Evolutionary conservation across 257 asterid genomes (phyloP).

Genomic region (Ilex aquifolium): DNA sequence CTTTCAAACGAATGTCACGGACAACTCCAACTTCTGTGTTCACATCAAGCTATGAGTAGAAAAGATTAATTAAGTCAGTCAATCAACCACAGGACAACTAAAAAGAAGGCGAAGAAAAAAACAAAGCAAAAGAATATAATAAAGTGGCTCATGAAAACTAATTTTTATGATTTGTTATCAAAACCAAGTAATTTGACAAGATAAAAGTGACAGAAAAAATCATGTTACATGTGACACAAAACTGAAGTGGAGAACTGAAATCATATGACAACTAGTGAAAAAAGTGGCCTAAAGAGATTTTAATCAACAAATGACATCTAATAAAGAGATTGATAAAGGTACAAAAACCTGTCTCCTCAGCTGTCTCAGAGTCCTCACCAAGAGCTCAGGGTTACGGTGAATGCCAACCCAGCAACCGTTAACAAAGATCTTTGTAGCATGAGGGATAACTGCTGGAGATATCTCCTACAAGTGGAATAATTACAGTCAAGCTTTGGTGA

Average conservation of each 20-base stretch:
- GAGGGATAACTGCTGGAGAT: slow-evolving; percentile 24
- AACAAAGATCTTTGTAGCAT: slow-evolving; percentile 21
- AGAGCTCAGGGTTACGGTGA: slow-evolving; percentile 17
- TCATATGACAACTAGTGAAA: too few species aligned
- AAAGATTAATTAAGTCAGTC: not conserved
- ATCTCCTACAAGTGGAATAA: slow-evolving; percentile 11
- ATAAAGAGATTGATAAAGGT: too few species aligned
- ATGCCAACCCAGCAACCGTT: slow-evolving; percentile 26
- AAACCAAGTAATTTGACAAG: too few species aligned
- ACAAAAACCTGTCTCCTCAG: slow-evolving; percentile 17
- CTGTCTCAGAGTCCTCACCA: slow-evolving; percentile 18
- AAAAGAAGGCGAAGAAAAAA: too few species aligned
- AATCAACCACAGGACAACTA: not conserved
- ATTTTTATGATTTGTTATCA: too few species aligned
- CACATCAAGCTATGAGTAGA: slow-evolving; percentile 16
- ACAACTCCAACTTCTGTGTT: slow-evolving; percentile 24
- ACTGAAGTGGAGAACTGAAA: too few species aligned
- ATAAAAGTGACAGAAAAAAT: too few species aligned
- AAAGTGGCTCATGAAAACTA: too few species aligned
- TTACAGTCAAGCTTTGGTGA: not conserved
- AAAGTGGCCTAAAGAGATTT: too few species aligned
- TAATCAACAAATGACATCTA: not conserved
- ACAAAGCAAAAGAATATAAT: not conserved
- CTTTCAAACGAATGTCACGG: slow-evolving; percentile 16
- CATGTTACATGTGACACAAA: too few species aligned